phyloP scores from a whole-genome alignment of 192 early-diverging fungal genomes.

The Coemansia sp. region DNA sequence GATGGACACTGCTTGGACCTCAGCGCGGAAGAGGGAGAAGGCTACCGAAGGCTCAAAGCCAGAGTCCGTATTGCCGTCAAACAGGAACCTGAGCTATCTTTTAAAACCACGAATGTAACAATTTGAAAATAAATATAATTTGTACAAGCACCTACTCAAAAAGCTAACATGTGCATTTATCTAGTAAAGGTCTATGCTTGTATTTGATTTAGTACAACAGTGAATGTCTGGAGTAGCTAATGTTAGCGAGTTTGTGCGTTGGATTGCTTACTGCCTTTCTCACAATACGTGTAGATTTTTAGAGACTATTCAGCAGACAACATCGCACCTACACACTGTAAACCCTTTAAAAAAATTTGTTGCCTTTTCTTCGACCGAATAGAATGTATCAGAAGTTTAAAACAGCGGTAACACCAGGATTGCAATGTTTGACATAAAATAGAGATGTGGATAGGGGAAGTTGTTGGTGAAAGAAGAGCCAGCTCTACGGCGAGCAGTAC shows the following conservation, averaged over 20 bases:
- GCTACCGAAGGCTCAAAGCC: slow-evolving; percentile 10
- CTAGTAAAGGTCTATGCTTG: not conserved
- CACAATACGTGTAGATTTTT: not conserved
- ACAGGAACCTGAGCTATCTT: slow-evolving; percentile 47
- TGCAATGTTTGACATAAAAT: no score
- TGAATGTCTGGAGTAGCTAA: not conserved
- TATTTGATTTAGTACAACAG: not conserved
- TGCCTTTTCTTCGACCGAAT: no score
- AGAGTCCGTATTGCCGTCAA: slow-evolving; percentile 34
- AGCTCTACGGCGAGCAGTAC: no score
- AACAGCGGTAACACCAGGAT: no score
- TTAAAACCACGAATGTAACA: slow-evolving; percentile 48
- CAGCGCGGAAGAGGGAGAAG: slow-evolving; percentile 25
- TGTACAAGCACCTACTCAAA: not conserved
- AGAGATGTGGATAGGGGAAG: no score
- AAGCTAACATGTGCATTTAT: not conserved
- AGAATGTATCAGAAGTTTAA: no score
- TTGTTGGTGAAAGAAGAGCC: no score
- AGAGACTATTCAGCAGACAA: not conserved
- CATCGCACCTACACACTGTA: no score
- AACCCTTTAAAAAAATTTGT: no score
- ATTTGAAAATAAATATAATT: not conserved
- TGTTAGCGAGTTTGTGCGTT: not conserved
- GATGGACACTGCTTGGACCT: slow-evolving; percentile 51
- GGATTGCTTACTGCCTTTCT: not conserved